Base-by-base conservation (phyloP, 2,329 filamentous ascomycete genomes). In the Venturia pyrina region DNA sequence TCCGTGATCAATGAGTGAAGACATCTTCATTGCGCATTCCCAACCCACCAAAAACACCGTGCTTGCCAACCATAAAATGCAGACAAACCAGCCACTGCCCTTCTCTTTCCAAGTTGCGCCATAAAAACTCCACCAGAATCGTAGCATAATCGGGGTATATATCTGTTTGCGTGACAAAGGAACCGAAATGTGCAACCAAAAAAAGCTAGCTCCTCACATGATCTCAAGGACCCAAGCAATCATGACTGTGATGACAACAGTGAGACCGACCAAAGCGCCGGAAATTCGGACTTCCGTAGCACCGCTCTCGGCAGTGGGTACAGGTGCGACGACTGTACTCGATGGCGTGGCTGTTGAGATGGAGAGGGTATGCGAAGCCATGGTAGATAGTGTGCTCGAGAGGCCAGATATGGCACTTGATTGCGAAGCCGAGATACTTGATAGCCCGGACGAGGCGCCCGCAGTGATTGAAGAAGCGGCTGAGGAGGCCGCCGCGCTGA, bases 81-180 rank as follows among this genome's bases (percentile, higher is more conserved):
- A 28, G 28, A 2, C 28, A 28, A 28, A 2, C 28, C 28, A 28
- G 2, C 28, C 28, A 28, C 2, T 28, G 28, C 41, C 11, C 11
- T 43, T 17, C 41, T 7, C 2, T 40, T 40, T 40, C 37, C 46
- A 7, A 2, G 5, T 21, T 10, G 46, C n/a, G 46, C 5, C 10
- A 43, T 13, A 43, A 43, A 13, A 43, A 43, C 5, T 43, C 41
- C 11, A 7, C 37, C 1, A 40, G 24, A 72, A 95, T 98, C 72
- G 84, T 71, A 32, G 40, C 21, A 15, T 44, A 46, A 28, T 44
- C 17, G 46, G 43, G 62, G 41, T 48, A 40, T 64, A 64, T 21
- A n/a, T 17, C 21, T 32, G 44, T 34, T 17, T 53, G 13, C 43
- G 19, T 61, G 19, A 62, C n/a, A 62, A 44, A 43, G 40, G 40